Base-by-base conservation (phyloP, 805 yeast species). In the Barnettozyma wickerhamii region DNA sequence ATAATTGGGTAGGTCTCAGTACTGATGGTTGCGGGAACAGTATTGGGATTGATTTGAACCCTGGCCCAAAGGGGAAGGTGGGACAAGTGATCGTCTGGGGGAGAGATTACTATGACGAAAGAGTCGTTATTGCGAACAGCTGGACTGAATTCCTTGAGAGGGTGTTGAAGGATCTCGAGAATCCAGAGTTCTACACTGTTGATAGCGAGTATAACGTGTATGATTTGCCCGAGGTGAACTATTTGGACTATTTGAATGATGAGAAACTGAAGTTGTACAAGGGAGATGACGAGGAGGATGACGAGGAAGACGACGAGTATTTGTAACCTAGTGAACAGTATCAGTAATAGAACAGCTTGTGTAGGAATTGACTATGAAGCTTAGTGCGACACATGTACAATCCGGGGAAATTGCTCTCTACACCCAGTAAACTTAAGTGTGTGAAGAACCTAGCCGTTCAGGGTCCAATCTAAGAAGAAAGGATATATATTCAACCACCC, bases 61-160 rank as follows among this genome's bases (percentile, higher is more conserved):
- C 50, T 2, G 50, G 50, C 17, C 48, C 45, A 17, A 42, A 40
- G 13, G 50, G 50, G 6, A 37, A 36, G 6, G 9, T n/a, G n/a
- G 51, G 51, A 7, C 51, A 47, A 20, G 51, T 47, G 9, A 40
- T 45, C 4, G 35, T 38, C 3, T 47, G 46, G 41, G 51, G 51
- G 4, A 45, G 45, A 23, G 51, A 47, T 17, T 40, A 39, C 28
- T 28, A 33, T 18, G 47, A 49, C 14, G 30, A 44, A 5, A 42
- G 40, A 20, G 23, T 37, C 15, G 48, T 42, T 6, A 20, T 38
- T 14, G 35, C 34, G n/a, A 33, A 40, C 7, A 28, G 12, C 13
- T 43, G 50, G 51, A 23, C 23, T 18, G 40, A 38, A 7, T 44
- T 41, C 19, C 18, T 44, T 1, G 23, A 26, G 13, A 15, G 23